Evolutionary conservation across 2,329 filamentous ascomycete genomes (phyloP), one percentile per base, ranked within the genome.

Genomic region (Leptographium lundbergii): DNA sequence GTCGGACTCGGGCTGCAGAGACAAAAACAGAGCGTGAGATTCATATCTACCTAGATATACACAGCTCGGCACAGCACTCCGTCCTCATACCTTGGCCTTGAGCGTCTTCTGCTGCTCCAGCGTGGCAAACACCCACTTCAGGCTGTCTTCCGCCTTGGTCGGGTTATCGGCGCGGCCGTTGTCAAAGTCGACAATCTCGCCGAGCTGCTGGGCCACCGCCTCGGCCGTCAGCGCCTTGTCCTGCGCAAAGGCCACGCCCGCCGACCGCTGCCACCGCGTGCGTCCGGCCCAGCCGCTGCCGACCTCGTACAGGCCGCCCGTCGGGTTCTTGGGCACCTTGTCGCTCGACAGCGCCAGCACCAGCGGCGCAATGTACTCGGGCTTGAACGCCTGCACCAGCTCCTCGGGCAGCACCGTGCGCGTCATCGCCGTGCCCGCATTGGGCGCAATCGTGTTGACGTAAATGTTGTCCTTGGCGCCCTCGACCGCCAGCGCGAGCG

Each of bases 301-400:
- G 66, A 92, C 89, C 77, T 99, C 94, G 75, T 91, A 99, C 54
- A 99, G 81, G 57, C 86, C 87, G 64, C 92, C 92, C 60, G 91
- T 96, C 19, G 85, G 82, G 65, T 88, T 84, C 69, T 88, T 82
- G 32, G 94, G 92, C 57, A 91, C 85, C 75, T 89, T 89, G 76
- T 99, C 94, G 71, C 85, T 89, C 73, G 73, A 79, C 60, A 99
- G 87, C 51, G 91, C 84, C 59, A 92, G 84, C 57, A 99, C 91
- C 45, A 97, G 77, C 62, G 94, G 94, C 57, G 94, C 94, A 72
- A 99, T 91, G 74, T 96, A 97, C 70, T 97, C 92, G 61, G 94
- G 94, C 85, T 97, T 99, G 81, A 99, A 96, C 53, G 94, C 92
- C 77, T 97, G 91, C 22, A 99, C 91, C 77, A 97, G 85, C 77